These are phyloP conservation scores for Daldinia sp. DNA, from an alignment of 2,329 filamentous ascomycete genomes.

Conservation along the genomic window DNA sequence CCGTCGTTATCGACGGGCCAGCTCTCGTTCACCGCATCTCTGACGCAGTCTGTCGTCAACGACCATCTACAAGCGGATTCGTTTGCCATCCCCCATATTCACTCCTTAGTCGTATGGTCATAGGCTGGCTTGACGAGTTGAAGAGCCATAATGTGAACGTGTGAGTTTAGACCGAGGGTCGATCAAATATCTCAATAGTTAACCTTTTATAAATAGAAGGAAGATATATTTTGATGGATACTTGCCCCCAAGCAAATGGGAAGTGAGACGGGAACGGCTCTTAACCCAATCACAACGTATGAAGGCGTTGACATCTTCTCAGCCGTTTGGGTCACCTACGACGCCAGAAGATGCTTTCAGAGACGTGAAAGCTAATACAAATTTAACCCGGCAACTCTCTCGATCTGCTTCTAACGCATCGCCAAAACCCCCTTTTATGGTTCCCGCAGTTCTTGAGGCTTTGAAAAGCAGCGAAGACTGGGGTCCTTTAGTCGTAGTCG, in stretches of 20 bases:
- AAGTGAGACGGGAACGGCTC: slow-evolving; percentile 71
- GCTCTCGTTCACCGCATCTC: slow-evolving; percentile 81
- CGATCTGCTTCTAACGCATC: slow-evolving; percentile 44
- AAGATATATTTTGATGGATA: slow-evolving; percentile 89
- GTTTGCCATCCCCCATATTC: slow-evolving; percentile 71
- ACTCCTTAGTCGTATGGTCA: slow-evolving; percentile 69
- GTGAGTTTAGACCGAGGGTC: slow-evolving; percentile 61
- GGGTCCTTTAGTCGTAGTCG: slow-evolving; percentile 63
- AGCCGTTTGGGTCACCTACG: slow-evolving; percentile 47
- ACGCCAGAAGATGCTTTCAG: slow-evolving; percentile 35
- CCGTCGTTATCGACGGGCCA: slow-evolving; percentile 79
- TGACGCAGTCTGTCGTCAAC: slow-evolving; percentile 63
- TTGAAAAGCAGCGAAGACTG: slow-evolving; percentile 63
- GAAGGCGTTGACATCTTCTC: slow-evolving; percentile 59
- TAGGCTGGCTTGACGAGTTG: slow-evolving; percentile 73
- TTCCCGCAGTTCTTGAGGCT: slow-evolving; percentile 80
- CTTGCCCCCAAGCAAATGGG: slow-evolving; percentile 75
- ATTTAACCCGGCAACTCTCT: slow-evolving; percentile 18
- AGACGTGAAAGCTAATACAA: slow-evolving; percentile 29
- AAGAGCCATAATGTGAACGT: slow-evolving; percentile 67
- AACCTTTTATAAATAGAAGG: slow-evolving; percentile 58
- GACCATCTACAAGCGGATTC: slow-evolving; percentile 56
- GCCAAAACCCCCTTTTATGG: slow-evolving; percentile 73
- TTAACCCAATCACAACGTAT: slow-evolving; percentile 69
- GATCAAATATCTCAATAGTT: slow-evolving; percentile 4